Base-by-base conservation (phyloP, 805 yeast species). In the Kazachstania psychrophila region DNA sequence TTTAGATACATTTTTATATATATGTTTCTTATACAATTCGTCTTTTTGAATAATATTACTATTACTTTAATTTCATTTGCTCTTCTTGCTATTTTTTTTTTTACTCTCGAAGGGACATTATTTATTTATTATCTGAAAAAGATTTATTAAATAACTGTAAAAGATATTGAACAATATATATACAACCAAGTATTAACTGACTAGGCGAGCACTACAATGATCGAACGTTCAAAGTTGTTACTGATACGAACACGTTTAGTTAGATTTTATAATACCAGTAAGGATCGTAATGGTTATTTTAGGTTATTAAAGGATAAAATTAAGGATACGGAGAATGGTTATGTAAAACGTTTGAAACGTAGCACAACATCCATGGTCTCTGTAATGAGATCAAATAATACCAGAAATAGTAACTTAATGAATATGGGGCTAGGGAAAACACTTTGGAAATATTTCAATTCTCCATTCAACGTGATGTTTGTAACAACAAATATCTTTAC, bases 381-480 rank as follows among this genome's bases (percentile, higher is more conserved):
- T 9, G 25, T 31, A n/a, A 7, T 31, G 15, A n/a, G 33, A 5
- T n/a, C n/a, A n/a, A 20, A 22, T 31, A 27, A 27, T 4, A 16
- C 23, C 19, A 13, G 25, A 6, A 11, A 15, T 11, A 8, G 19
- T 9, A 9, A 16, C 9, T 10, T 6, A 10, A 20, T 20, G 23
- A 28, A 16, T 33, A n/a, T 20, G 24, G n/a, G 17, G 9, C 25
- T 39, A 10, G 25, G 36, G 1, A 31, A 37, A 17, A 42, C 44
- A 1, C 38, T 64, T 7, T 63, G 67, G 68, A 47, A 56, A 2
- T 64, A 64, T 45, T 58, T 61, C 37, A 61, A 58, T 38, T 61
- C 65, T 1, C 69, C 69, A 4, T 55, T 61, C 0, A 64, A 64
- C 43, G 39, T 62, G 3, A 39, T 61, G 46, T 64, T 64, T 39